Evolutionary conservation across 1,284 basidiomycete genomes (phyloP).

Genomic region (Cryptococcus hybrid): DNA sequence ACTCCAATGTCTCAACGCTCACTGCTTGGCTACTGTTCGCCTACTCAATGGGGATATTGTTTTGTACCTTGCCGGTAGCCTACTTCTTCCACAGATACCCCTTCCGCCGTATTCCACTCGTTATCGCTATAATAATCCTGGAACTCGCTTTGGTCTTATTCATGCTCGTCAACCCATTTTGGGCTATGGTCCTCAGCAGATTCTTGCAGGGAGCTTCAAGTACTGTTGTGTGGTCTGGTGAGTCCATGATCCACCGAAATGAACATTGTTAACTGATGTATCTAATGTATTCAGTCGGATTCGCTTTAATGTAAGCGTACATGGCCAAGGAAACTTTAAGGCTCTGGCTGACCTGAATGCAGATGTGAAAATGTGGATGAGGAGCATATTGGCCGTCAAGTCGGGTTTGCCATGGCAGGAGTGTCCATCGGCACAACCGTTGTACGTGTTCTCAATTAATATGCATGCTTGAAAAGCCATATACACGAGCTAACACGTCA

Average conservation of each 20-base stretch:
- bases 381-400: slow-evolving; percentile 61
- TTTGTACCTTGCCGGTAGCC: slow-evolving; percentile 56
- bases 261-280: neutral
- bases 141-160: slow-evolving; percentile 61
- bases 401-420: slow-evolving; percentile 70
- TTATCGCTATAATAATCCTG: slow-evolving; percentile 51
- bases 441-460: slow-evolving; percentile 51
- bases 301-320: slow-evolving; percentile 21
- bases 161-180: slow-evolving; percentile 69
- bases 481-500: no score
- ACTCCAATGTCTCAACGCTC: slow-evolving; percentile 33
- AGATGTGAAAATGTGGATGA: slow-evolving; percentile 69
- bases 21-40: slow-evolving; percentile 42
- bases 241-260: slow-evolving; percentile 49
- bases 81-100: slow-evolving; percentile 60
- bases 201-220: slow-evolving; percentile 69
- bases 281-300: slow-evolving; percentile 5
- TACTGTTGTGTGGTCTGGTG: slow-evolving; percentile 72
- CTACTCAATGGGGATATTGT: slow-evolving; percentile 39
- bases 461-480: neutral
- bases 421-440: slow-evolving; percentile 58
- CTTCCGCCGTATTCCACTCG: slow-evolving; percentile 59
- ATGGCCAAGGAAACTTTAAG: neutral
- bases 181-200: slow-evolving; percentile 69
- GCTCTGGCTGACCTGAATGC: neutral